Conservation (phyloP, 352 stramenopile genomes). For the Blastocystis sp. region DNA sequence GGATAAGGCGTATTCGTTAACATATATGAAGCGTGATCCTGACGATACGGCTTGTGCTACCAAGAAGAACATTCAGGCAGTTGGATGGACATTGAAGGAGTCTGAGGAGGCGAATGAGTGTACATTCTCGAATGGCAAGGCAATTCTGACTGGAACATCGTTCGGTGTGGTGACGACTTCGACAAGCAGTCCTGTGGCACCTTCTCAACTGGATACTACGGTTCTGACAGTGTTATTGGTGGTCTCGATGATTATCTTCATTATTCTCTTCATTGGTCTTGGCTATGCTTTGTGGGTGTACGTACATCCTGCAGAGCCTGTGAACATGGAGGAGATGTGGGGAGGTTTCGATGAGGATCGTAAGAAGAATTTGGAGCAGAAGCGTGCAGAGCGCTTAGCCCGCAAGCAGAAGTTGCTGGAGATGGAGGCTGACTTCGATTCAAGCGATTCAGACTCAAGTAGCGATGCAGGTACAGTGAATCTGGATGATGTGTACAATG, state of each 20-base stretch:
- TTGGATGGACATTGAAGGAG: background rate
- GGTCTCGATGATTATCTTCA: conserved; percentile 55
- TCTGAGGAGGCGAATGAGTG: background rate
- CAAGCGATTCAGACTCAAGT: background rate
- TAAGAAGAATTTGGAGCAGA: conserved; percentile 27
- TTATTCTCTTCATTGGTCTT: conserved; percentile 40
- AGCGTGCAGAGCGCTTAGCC: background rate
- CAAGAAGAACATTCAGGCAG: background rate
- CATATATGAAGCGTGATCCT: background rate
- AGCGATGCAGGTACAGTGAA: background rate
- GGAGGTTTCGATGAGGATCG: conserved; percentile 26
- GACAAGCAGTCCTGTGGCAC: background rate
- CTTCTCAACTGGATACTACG: background rate
- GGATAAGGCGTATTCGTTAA: background rate
- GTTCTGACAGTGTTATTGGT: conserved; percentile 33
- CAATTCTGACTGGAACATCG: background rate
- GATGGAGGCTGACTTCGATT: background rate
- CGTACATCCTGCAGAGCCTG: conserved; percentile 12
- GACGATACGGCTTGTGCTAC: conserved; percentile 19
- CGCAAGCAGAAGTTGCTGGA: conserved; percentile 6
- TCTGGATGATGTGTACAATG: background rate
- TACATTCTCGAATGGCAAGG: background rate
- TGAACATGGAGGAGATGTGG: conserved; percentile 26
- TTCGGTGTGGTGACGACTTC: conserved; percentile 45
- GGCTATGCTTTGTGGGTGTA: conserved; percentile 64